These are phyloP conservation scores for Phytophthora fragariae DNA, from an alignment of 352 stramenopile species.

Conservation along the genomic window DNA sequence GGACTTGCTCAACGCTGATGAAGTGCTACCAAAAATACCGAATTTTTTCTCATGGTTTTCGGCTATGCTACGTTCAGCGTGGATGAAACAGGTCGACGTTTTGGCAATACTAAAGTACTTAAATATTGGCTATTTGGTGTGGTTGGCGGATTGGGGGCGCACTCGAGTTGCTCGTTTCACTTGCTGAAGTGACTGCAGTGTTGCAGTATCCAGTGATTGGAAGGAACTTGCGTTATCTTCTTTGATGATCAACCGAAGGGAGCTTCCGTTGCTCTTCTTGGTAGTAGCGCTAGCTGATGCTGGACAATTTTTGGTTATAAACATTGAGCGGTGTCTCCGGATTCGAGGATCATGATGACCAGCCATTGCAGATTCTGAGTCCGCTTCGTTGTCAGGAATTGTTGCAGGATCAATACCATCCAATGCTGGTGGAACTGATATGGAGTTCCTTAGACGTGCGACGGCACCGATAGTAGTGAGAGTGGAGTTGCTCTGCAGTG, in stretches of 20 bases:
- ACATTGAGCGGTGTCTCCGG: constrained; percentile 11
- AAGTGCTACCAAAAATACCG: constrained; percentile 36
- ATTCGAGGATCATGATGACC: constrained; percentile 2
- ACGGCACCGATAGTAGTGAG: constrained; percentile 28
- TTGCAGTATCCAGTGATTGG: constrained; percentile 44
- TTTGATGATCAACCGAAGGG: constrained; percentile 26
- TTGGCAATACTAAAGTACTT: background rate
- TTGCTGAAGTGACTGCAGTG: constrained; percentile 57
- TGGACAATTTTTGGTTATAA: constrained; percentile 15
- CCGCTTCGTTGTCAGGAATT: constrained; percentile 2
- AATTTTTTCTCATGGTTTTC: background rate
- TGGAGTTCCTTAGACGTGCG: constrained; percentile 26
- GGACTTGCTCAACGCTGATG: background rate
- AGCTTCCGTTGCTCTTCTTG: constrained; percentile 8
- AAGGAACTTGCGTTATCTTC: constrained; percentile 19
- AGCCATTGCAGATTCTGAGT: background rate
- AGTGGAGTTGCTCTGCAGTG: constrained; percentile 27
- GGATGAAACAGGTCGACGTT: constrained; percentile 9
- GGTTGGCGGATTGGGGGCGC: constrained; percentile 53
- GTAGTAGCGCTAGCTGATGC: constrained; percentile 24
- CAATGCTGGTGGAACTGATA: constrained; percentile 20
- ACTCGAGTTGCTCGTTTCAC: constrained; percentile 49
- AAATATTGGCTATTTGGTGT: constrained; percentile 13
- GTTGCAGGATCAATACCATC: background rate
- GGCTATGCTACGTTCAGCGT: background rate